Percentiles rank a stretch among this genome's conserved stretches.
Conservation (phyloP, 495 filamentous ascomycete genomes). For the Penicillium silybi region DNA sequence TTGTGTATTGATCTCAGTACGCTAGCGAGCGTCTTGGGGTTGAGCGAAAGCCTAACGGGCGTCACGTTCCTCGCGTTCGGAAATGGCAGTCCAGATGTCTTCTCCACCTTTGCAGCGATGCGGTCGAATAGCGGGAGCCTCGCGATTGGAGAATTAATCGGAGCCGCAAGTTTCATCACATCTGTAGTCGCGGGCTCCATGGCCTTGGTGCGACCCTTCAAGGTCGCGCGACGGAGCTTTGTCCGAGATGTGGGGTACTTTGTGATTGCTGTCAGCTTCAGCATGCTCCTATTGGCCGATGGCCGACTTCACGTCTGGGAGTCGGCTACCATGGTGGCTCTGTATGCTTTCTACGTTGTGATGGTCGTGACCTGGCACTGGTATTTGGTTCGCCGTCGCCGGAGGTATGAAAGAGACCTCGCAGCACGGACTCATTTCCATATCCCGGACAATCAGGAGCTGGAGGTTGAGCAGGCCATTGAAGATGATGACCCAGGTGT, state of each 20-base stretch:
- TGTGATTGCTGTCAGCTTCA: slow-evolving; percentile 79
- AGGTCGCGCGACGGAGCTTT: slow-evolving; percentile 82
- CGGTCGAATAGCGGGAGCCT: slow-evolving; percentile 91
- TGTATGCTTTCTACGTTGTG: slow-evolving; percentile 87
- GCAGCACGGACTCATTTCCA: slow-evolving; percentile 71
- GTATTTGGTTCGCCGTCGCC: slow-evolving; percentile 60
- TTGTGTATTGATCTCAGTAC: slow-evolving; percentile 96
- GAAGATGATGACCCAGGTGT: slow-evolving; percentile 70
- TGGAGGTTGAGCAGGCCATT: slow-evolving; percentile 61
- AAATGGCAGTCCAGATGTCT: slow-evolving; percentile 98
- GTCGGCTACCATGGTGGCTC: slow-evolving; percentile 81
- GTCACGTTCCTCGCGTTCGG: slow-evolving; percentile 97
- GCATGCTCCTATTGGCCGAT: slow-evolving; percentile 82
- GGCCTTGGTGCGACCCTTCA: slow-evolving; percentile 91
- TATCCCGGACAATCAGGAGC: slow-evolving; percentile 62
- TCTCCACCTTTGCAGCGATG: slow-evolving; percentile 98
- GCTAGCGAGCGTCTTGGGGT: slow-evolving; percentile 76
- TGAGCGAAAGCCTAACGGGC: slow-evolving; percentile 94
- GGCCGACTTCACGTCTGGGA: slow-evolving; percentile 85
- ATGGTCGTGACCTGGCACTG: slow-evolving; percentile 93
- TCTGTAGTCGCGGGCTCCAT: slow-evolving; percentile 98
- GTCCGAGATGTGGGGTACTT: slow-evolving; percentile 94
- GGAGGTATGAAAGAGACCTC: slow-evolving; percentile 57
- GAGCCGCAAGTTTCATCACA: slow-evolving; percentile 94
- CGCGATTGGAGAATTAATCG: slow-evolving; percentile 92